Evolutionary conservation across 768 basidiomycete species (phyloP).

Genomic region (Lyophyllum atratum): DNA sequence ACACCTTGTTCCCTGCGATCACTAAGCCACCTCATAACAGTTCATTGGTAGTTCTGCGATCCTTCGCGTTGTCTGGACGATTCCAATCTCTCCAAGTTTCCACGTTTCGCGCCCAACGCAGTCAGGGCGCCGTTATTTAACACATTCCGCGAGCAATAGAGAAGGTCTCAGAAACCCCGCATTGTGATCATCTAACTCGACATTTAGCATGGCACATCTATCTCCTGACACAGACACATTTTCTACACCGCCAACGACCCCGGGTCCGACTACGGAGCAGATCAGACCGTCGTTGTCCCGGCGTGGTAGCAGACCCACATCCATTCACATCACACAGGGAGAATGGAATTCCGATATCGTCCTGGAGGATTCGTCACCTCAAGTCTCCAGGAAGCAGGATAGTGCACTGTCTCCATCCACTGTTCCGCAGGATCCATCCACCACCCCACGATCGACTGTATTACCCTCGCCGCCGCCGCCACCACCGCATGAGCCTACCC

Average conservation of each 20-base stretch:
- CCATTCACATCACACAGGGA: conserved; percentile 41
- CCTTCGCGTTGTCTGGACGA: conserved; percentile 15
- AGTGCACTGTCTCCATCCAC: conserved; percentile 16
- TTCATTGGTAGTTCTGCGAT: background rate
- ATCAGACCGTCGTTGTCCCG: conserved; percentile 43
- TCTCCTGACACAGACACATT: conserved; percentile 40
- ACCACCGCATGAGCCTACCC: conserved; percentile 15
- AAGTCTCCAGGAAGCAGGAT: conserved; percentile 24
- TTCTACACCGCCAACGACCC: conserved; percentile 45
- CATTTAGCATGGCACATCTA: conserved; percentile 14
- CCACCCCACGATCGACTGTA: conserved; percentile 20
- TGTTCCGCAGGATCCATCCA: conserved; percentile 20
- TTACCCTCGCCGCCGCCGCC: conserved; percentile 15
- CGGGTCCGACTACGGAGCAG: conserved; percentile 23
- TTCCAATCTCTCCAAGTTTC: conserved; percentile 2
- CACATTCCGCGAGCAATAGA: background rate
- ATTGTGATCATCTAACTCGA: background rate
- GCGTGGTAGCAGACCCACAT: conserved; percentile 44
- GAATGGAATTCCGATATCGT: conserved; percentile 47
- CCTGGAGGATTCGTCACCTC: conserved; percentile 39
- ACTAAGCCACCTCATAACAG: background rate
- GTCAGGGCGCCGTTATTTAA: background rate
- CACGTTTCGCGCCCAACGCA: background rate
- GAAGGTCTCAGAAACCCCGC: conserved; percentile 7
- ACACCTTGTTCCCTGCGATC: no score